phyloP scores from a whole-genome alignment of 352 stramenopile species.

The Phytophthora sp. region DNA sequence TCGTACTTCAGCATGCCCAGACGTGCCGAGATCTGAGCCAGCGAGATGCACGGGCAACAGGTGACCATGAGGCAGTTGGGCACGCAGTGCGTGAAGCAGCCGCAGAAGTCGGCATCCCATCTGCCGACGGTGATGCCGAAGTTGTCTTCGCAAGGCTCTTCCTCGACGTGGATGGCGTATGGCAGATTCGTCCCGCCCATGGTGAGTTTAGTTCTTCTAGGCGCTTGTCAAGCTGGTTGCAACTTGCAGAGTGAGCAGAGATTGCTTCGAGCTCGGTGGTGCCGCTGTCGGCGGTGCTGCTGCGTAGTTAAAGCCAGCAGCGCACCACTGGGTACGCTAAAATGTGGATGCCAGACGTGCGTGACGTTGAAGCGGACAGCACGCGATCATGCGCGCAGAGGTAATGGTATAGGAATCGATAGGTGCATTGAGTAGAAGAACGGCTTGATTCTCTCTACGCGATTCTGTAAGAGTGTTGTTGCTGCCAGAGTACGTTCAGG shows the following conservation, averaged over 20 bases:
- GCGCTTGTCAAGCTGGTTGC: conserved; percentile 1
- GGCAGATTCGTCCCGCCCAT: neutral
- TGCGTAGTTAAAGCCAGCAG: neutral
- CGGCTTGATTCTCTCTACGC: too few species aligned
- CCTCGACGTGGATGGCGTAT: conserved; percentile 23
- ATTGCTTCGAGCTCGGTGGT: too few species aligned
- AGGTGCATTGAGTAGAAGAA: too few species aligned
- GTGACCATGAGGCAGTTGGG: conserved; percentile 52
- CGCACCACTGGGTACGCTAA: neutral
- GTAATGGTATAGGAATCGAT: too few species aligned
- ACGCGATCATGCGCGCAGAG: too few species aligned
- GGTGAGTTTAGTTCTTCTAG: neutral
- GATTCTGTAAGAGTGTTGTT: neutral
- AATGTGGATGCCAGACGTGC: neutral
- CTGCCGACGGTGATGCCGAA: conserved; percentile 16
- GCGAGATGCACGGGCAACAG: conserved; percentile 50
- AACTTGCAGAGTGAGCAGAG: neutral
- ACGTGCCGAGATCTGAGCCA: conserved; percentile 43
- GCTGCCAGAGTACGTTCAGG: too few species aligned
- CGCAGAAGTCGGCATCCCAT: conserved; percentile 44
- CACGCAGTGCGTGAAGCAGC: conserved; percentile 42
- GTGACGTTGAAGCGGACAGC: neutral
- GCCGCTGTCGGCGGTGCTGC: neutral
- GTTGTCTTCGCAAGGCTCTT: neutral
- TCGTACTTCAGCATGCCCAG: conserved; percentile 42